Evolutionary conservation across 345 rosid genomes (phyloP).

Genomic region (Bretschneidera sinensis): DNA sequence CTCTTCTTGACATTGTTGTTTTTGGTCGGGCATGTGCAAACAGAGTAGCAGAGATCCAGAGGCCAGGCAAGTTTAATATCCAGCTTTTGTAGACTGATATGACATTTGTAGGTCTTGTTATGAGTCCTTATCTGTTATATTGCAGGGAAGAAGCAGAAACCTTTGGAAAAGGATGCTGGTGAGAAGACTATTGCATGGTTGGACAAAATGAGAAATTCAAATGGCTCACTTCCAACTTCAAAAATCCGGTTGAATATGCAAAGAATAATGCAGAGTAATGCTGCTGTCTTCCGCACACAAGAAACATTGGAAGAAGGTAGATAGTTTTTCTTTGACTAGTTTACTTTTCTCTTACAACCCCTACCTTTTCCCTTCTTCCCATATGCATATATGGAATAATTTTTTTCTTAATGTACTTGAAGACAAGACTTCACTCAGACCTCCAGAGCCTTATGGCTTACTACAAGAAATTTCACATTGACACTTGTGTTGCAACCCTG

Average conservation of each 20-base stretch:
- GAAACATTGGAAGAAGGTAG: slow-evolving; percentile 96
- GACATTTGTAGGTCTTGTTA: too few relatives aligned
- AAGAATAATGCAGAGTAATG: slow-evolving; percentile 91
- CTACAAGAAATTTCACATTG: too few relatives aligned
- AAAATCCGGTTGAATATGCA: slow-evolving; percentile 91
- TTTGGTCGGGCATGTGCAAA: slow-evolving; percentile 99
- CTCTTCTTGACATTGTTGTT: slow-evolving; percentile 97
- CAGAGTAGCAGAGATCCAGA: slow-evolving; percentile 80
- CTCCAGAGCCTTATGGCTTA: too few relatives aligned
- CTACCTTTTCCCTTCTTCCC: too few relatives aligned
- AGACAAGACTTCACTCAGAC: too few relatives aligned
- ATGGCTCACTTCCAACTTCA: slow-evolving; percentile 85
- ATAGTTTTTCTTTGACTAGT: not conserved
- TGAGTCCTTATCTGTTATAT: too few relatives aligned
- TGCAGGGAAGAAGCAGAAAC: slow-evolving; percentile 82
- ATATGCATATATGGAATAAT: not conserved
- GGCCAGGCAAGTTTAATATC: slow-evolving; percentile 52
- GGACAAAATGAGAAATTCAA: slow-evolving; percentile 79
- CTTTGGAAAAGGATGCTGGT: slow-evolving; percentile 83
- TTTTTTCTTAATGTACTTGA: not conserved
- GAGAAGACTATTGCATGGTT: slow-evolving; percentile 91
- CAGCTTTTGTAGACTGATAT: not conserved
- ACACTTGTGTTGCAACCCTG: not conserved
- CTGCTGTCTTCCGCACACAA: slow-evolving; percentile 98
- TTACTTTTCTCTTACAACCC: not conserved